These are phyloP conservation scores for Ascochyta koolunga DNA, from an alignment of 2,329 filamentous ascomycete genomes.

Conservation along the genomic window DNA sequence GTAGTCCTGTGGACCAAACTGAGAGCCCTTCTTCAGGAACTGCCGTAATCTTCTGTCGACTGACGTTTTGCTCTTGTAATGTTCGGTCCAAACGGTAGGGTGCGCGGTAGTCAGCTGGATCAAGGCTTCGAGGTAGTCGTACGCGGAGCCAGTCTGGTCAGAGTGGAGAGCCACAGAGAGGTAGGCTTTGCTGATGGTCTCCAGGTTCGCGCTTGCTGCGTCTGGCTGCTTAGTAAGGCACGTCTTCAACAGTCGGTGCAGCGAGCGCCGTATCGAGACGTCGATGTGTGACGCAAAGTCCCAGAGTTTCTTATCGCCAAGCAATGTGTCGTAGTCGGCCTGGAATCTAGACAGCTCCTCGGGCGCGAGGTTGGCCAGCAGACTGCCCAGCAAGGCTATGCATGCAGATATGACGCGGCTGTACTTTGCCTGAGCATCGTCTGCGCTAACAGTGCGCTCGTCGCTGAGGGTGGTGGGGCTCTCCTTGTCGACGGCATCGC, in stretches of 20 bases:
- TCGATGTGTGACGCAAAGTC: constrained; percentile 63
- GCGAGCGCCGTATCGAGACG: constrained; percentile 62
- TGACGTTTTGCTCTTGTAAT: constrained; percentile 64
- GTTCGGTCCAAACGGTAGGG: constrained; percentile 75
- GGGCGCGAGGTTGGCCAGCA: constrained; percentile 53
- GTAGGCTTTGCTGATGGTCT: constrained; percentile 70
- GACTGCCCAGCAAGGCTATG: constrained; percentile 60
- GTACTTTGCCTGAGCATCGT: constrained; percentile 88
- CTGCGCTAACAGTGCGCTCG: constrained; percentile 78
- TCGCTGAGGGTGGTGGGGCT: constrained; percentile 84
- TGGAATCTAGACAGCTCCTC: constrained; percentile 66
- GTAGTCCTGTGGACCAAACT: constrained; percentile 72
- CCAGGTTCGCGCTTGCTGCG: constrained; percentile 48
- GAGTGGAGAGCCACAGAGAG: constrained; percentile 75
- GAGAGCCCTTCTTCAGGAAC: constrained; percentile 83
- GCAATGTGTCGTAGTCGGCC: constrained; percentile 67
- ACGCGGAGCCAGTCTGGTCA: constrained; percentile 74
- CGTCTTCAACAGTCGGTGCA: constrained; percentile 62
- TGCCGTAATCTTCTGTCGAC: constrained; percentile 66
- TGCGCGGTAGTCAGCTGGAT: constrained; percentile 67
- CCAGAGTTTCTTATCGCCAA: constrained; percentile 69
- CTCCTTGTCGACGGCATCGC: constrained; percentile 77
- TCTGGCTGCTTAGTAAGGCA: constrained; percentile 57
- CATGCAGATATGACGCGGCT: constrained; percentile 73
- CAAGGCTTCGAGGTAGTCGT: constrained; percentile 72